Evolutionary conservation across 2,329 filamentous ascomycete species (phyloP), one percentile per base, ranked within the genome.

Genomic region (Alternaria brassicae): DNA sequence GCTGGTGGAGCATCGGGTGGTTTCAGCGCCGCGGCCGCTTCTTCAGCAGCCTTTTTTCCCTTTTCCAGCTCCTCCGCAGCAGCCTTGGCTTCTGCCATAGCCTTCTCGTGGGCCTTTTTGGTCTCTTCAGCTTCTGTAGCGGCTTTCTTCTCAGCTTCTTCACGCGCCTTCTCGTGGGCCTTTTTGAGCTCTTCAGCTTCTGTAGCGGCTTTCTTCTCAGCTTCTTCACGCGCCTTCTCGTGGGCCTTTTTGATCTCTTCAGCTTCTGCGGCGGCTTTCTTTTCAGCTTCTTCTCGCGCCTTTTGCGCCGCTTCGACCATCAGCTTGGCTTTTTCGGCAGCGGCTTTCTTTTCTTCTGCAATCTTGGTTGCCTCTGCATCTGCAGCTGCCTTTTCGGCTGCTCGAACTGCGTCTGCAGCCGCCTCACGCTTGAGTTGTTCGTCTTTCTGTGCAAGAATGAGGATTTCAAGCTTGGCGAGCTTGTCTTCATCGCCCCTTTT

Each of bases 361-460:
- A 81, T 83, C 71, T 85, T 84, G 37, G 80, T 80, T n/a, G 82
- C 82, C 49, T 82, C 78, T 12, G 78, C 75, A 41, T 83, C 81
- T 36, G 80, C 78, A 15, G 81, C 80, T 54, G 81, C 85, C 69
- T 84, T 84, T 45, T 78, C 79, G 6, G 75, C 71, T 66, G 72
- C 66, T 55, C 70, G 63, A 57, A 68, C 58, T 12, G 74, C 73
- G 0, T 74, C 76, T 9, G 66, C 54, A 1, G 73, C 77, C 19
- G 69, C 71, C 58, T 80, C 77, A 8, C 75, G 67, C 45, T 74
- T 77, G 30, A 77, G 60, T 48, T 77, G 76, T 41, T 78, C 73
- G 27, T 81, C 78, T 54, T 81, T 78, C 30, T 79, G 77, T 50
- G 79, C 76, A 51, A 79, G 69, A 53, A 82, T 74, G 23, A 81